phyloP scores from a whole-genome alignment of 768 basidiomycete genomes.

The Leccinum aurantiacum region DNA sequence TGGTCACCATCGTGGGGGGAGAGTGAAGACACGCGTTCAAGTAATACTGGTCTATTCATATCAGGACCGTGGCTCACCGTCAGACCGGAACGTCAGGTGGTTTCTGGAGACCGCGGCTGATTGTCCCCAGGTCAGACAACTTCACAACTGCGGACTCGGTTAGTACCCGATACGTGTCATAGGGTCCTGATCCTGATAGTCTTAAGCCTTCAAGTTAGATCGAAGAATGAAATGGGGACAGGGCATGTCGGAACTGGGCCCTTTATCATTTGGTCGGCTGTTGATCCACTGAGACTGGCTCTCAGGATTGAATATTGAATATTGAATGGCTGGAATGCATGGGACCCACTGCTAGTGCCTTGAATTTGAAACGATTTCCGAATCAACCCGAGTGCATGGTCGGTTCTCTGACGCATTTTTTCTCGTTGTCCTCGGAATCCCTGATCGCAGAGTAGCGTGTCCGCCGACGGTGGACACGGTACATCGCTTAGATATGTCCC shows the following conservation, averaged over 20 bases:
- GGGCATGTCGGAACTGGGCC: neutral
- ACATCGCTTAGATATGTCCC: slow-evolving; percentile 6
- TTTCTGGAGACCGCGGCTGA: neutral
- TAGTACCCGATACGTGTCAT: neutral
- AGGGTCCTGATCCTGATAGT: neutral
- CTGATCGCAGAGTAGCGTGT: slow-evolving; percentile 9
- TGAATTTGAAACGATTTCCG: slow-evolving; percentile 5
- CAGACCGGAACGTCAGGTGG: neutral
- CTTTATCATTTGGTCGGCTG: neutral
- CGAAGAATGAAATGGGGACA: neutral
- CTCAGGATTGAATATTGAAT: neutral
- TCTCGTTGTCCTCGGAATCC: slow-evolving; percentile 10
- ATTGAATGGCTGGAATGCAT: neutral
- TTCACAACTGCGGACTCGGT: neutral
- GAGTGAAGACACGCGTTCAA: neutral
- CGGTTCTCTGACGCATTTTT: neutral
- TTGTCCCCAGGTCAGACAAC: neutral
- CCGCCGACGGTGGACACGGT: slow-evolving; percentile 2
- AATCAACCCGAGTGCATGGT: neutral
- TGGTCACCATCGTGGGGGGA: neutral
- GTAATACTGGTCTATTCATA: neutral
- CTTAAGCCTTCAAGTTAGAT: neutral
- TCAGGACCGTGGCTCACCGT: neutral
- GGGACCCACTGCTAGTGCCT: neutral
- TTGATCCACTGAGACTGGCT: neutral